These are phyloP conservation scores for Ceratocystis diversiconidia DNA, from an alignment of 2,329 filamentous ascomycete species.

Conservation along the genomic window DNA sequence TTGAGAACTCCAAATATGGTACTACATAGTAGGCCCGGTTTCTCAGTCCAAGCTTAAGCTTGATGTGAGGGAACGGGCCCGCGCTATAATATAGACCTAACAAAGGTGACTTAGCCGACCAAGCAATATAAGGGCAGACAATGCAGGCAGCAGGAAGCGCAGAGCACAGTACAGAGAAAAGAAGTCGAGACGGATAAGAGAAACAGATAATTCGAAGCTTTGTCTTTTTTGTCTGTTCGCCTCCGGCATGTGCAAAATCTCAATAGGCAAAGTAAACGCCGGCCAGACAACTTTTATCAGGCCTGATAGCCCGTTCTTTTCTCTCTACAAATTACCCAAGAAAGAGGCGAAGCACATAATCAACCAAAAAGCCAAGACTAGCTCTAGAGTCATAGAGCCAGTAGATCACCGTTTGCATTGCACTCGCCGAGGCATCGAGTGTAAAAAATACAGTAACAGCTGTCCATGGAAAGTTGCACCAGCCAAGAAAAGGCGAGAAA, in stretches of 20 bases:
- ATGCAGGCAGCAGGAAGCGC: not conserved
- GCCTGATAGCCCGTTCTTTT: not conserved
- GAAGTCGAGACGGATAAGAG: not conserved
- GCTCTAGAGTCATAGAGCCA: too few species aligned
- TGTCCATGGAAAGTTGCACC: not conserved
- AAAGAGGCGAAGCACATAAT: not conserved
- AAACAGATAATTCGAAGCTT: not conserved
- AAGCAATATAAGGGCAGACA: not conserved
- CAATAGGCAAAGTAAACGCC: not conserved
- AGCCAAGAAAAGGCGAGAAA: not conserved
- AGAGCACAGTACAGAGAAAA: not conserved
- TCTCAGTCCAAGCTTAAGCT: conserved; percentile 2
- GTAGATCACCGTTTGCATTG: too few species aligned
- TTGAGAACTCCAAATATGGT: not conserved
- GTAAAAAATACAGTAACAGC: too few species aligned
- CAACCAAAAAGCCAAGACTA: not conserved
- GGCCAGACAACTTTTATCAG: not conserved
- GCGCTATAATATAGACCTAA: not conserved
- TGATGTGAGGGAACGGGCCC: conserved; percentile 7
- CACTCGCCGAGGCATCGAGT: too few species aligned
- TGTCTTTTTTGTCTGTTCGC: not conserved
- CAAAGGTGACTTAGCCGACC: not conserved
- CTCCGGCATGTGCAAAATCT: not conserved
- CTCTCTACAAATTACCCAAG: not conserved
- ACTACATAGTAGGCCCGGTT: conserved; percentile 6